These are phyloP conservation scores for Pyrus bretschneideri DNA, from an alignment of 306 rosid genomes.

Conservation along the genomic window DNA sequence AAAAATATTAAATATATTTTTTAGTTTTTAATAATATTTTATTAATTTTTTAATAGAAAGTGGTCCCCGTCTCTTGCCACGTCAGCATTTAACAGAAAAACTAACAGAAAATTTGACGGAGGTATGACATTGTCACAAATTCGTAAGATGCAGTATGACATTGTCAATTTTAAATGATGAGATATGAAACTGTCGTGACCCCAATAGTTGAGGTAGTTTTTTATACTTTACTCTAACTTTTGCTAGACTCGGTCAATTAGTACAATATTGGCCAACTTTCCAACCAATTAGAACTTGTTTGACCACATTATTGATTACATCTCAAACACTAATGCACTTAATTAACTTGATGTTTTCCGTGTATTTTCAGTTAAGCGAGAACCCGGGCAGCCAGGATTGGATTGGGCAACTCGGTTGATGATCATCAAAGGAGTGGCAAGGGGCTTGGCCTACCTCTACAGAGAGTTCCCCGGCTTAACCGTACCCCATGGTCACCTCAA, in stretches of 20 bases:
- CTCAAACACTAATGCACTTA: not conserved
- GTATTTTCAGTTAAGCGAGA: constrained; percentile 36
- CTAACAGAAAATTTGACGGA: too few relatives aligned
- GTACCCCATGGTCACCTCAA: constrained; percentile 80
- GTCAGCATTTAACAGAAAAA: too few relatives aligned
- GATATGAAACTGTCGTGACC: too few relatives aligned
- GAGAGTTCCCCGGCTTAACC: constrained; percentile 33
- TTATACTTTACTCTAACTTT: too few relatives aligned
- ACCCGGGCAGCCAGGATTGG: constrained; percentile 23
- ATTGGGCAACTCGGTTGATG: constrained; percentile 67
- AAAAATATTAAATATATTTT: too few relatives aligned
- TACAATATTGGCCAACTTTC: not conserved
- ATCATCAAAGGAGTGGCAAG: constrained; percentile 73
- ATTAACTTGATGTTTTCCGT: not conserved
- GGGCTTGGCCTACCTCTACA: constrained; percentile 51
- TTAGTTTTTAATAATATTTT: too few relatives aligned
- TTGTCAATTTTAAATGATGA: too few relatives aligned
- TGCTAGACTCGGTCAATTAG: not conserved
- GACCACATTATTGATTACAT: not conserved
- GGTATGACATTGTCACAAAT: too few relatives aligned
- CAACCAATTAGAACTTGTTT: not conserved
- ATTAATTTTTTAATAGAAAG: too few relatives aligned
- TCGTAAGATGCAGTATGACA: too few relatives aligned
- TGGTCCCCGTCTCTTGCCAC: too few relatives aligned
- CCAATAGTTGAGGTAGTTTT: too few relatives aligned